Evolutionary conservation across 2,329 filamentous ascomycete species (phyloP), one percentile per base, ranked within the genome.

Genomic region (Fonsecaea nubica): DNA sequence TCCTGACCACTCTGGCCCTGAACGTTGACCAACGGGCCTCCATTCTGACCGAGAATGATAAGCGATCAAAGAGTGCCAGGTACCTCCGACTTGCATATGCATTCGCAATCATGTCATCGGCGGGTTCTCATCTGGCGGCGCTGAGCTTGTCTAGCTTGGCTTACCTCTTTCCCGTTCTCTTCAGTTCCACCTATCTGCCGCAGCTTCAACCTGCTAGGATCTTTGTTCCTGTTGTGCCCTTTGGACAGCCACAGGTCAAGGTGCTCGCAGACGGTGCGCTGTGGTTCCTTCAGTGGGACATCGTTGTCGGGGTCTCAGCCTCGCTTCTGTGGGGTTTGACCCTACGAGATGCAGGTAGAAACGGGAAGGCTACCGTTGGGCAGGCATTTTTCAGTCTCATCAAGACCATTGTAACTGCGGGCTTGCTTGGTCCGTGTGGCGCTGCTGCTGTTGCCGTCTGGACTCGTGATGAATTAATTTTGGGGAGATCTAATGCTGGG

Each of bases 241-340:
- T 69, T 70, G 70, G 74, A 32, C 66, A 73, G 6, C 53, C 73
- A 33, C 66, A 73, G 40, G 74, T 78, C n/a, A 67, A 74, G 18
- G 74, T 71, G 6, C 61, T 83, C 12, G 76, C 78, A 12, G 75
- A 79, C 21, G 81, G 83, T 0, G 77, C 80, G 9, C 77, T 81
- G 42, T 76, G 75, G 45, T 82, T 85, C 67, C 69, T 86, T 35
- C 79, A 83, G 40, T 85, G 82, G 79, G 83, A 86, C 70, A 74
- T 83, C 10, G 72, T 82, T 53, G 76, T 82, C 36, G 82, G 81
- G 1, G 78, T 79, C 0, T 64, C 72, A 0, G 78, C 80, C 1
- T 73, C 83, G 21, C 59, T 84, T 21, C 38, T 83, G 4, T 86
- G 84, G 84, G 78, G 80, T 3, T 59, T 80, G 3, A 74, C 76